phyloP scores from a whole-genome alignment of 225 moss, liverwort and hornwort species.

The Physcomitrium patens region DNA sequence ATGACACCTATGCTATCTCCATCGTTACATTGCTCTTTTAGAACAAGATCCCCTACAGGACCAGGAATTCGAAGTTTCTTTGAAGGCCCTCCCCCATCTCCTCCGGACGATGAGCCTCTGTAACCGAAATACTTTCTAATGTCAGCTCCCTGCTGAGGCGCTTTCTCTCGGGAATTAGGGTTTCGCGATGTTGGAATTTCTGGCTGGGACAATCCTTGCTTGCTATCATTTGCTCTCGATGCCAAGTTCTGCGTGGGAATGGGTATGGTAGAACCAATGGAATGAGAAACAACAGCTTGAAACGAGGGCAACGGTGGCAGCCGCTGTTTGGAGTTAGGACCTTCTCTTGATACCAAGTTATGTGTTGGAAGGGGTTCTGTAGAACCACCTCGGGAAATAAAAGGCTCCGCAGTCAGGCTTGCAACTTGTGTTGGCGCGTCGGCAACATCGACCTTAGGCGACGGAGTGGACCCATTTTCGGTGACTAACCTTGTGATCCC shows the following conservation, averaged over 20 bases:
- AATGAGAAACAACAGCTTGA: slow-evolving; percentile 24
- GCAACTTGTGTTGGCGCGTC: slow-evolving; percentile 46
- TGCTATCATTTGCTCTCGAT: slow-evolving; percentile 11
- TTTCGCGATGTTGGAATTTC: slow-evolving; percentile 13
- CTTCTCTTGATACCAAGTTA: slow-evolving; percentile 9
- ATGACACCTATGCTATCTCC: slow-evolving; percentile 7
- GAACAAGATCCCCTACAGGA: slow-evolving; percentile 50
- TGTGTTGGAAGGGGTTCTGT: slow-evolving; percentile 23
- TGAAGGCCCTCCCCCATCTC: slow-evolving; percentile 21
- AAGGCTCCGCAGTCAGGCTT: slow-evolving; percentile 30
- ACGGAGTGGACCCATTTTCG: slow-evolving; percentile 24
- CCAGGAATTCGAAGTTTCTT: slow-evolving; percentile 60
- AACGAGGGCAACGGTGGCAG: slow-evolving; percentile 35
- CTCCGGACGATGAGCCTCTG: slow-evolving; percentile 32
- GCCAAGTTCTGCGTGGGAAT: slow-evolving; percentile 34
- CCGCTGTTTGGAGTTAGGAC: slow-evolving; percentile 7
- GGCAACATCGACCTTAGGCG: slow-evolving; percentile 31
- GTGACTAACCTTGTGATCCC: slow-evolving; percentile 22
- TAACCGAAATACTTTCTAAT: slow-evolving; percentile 47
- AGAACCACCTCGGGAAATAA: slow-evolving; percentile 22
- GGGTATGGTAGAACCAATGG: slow-evolving; percentile 5
- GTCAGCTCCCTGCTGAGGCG: slow-evolving; percentile 30
- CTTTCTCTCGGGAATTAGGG: slow-evolving; percentile 31
- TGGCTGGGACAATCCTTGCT: slow-evolving; percentile 6
- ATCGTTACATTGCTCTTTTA: slow-evolving; percentile 22